Conservation (phyloP, 2,329 filamentous ascomycete genomes). For the Stachybotrys chartarum region DNA sequence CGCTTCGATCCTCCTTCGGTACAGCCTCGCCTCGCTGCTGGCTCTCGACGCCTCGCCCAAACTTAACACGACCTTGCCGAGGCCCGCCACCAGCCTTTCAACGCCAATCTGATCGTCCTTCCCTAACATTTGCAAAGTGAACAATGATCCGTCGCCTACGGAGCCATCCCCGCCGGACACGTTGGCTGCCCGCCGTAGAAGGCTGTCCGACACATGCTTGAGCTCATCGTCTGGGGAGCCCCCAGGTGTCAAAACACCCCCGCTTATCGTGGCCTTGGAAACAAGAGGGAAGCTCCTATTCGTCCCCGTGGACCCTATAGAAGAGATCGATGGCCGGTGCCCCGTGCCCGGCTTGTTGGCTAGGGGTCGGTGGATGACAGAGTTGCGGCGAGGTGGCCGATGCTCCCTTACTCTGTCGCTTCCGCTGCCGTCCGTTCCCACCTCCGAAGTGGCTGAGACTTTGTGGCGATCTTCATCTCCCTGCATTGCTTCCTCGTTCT, state of each 20-base stretch:
- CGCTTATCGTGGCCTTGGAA: slow-evolving; percentile 39
- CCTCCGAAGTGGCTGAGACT: not conserved
- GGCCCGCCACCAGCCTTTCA: slow-evolving; percentile 50
- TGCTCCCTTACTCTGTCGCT: slow-evolving; percentile 16
- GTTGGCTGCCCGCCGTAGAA: slow-evolving; percentile 41
- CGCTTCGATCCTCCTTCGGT: slow-evolving; percentile 66
- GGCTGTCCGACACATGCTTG: slow-evolving; percentile 37
- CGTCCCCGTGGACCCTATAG: slow-evolving; percentile 51
- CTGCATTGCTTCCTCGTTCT: not conserved
- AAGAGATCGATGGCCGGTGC: slow-evolving; percentile 51
- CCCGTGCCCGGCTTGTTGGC: slow-evolving; percentile 30
- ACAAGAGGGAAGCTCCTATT: slow-evolving; percentile 57
- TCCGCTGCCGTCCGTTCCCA: slow-evolving; percentile 2
- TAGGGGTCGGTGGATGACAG: slow-evolving; percentile 35
- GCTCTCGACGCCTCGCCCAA: slow-evolving; percentile 47
- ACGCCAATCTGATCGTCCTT: slow-evolving; percentile 54
- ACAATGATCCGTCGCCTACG: slow-evolving; percentile 21
- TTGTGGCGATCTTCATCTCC: not conserved
- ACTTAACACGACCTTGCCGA: slow-evolving; percentile 54
- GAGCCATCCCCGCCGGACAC: slow-evolving; percentile 27
- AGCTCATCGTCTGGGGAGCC: slow-evolving; percentile 43
- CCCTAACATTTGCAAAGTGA: slow-evolving; percentile 38
- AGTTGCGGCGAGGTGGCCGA: slow-evolving; percentile 18
- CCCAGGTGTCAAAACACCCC: slow-evolving; percentile 38
- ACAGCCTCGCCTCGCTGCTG: slow-evolving; percentile 53